phyloP scores from a whole-genome alignment of 176 grass and related monocot genomes.

The Lolium multiflorum region DNA sequence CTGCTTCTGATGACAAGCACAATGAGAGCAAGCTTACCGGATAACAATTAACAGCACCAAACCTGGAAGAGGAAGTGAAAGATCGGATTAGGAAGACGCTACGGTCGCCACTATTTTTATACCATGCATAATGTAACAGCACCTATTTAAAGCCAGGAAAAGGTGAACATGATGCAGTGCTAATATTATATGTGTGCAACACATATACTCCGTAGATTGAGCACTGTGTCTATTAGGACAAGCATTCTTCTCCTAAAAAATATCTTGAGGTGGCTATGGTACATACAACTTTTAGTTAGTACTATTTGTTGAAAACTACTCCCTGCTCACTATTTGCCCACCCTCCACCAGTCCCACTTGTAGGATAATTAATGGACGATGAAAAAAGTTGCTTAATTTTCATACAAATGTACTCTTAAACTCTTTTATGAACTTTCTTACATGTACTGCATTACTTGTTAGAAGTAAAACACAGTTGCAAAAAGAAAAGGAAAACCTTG shows the following conservation, averaged over 20 bases:
- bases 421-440: background rate
- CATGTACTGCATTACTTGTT: conserved; percentile 2
- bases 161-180: background rate
- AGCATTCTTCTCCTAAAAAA: background rate
- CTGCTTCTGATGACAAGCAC: conserved; percentile 20
- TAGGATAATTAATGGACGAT: background rate
- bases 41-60: conserved; percentile 10
- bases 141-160: background rate
- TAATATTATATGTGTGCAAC: background rate
- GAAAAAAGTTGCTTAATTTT: conserved; percentile 14
- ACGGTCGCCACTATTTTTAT: background rate
- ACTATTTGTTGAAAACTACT: background rate
- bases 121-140: background rate
- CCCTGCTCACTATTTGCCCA: background rate
- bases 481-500: background rate
- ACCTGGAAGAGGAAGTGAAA: conserved; percentile 21
- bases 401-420: background rate
- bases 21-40: background rate
- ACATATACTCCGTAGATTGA: background rate
- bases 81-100: background rate
- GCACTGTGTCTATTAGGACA: no score
- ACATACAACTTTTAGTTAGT: background rate
- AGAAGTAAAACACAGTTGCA: conserved; percentile 2
- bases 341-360: background rate
- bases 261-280: conserved; percentile 7